Evolutionary conservation across 805 yeast species (phyloP), one percentile per base, ranked within the genome.

Genomic region (Brettanomyces bruxellensis): DNA sequence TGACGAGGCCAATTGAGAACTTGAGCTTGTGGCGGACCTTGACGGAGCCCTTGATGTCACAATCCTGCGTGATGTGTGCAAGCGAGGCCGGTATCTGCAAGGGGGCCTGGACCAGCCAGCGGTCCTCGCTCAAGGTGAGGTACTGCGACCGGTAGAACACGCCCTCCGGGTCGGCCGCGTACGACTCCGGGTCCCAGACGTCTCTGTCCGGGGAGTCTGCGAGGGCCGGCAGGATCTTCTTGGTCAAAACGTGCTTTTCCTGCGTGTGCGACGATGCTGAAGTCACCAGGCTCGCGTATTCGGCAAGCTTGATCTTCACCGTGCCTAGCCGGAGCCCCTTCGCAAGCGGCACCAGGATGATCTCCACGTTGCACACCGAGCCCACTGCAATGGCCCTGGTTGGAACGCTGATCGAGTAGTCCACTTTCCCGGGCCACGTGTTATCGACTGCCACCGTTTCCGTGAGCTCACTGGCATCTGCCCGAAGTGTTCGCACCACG

Each of bases 401-500:
- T 0, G 98, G 97, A 5, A 86, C 81, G 45, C 86, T 83, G 49
- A 93, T 79, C 3, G 88, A 76, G 62, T 91, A 91, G 58, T 91
- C 97, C 32, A 91, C 87, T 60, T 93, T 93, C 41, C 80, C 70
- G 2, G 98, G 97, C 98, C 98, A 91, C 1, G 90, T 82, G 61
- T 91, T 91, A 59, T 89, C 96, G 32, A 91, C 95, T 0, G 95
- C 86, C 55, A 90, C 86, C 0, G 98, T 87, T 62, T 91, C 97
- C 0, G 95, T 75, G 24, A 89, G 70, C 56, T 93, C 98, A 3
- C 86, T 76, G 1, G 95, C 76, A 62, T 91, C 98, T 0, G 95
- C 77, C 2, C 95, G 81, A 49, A 91, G 67, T 0, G 98, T 91
- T 56, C 99, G 75, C 9, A 93, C 78, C 8, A 93, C 80, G 50